Base-by-base conservation (phyloP, 1,139 yeast species). In the Meyerozyma smithsonii region DNA sequence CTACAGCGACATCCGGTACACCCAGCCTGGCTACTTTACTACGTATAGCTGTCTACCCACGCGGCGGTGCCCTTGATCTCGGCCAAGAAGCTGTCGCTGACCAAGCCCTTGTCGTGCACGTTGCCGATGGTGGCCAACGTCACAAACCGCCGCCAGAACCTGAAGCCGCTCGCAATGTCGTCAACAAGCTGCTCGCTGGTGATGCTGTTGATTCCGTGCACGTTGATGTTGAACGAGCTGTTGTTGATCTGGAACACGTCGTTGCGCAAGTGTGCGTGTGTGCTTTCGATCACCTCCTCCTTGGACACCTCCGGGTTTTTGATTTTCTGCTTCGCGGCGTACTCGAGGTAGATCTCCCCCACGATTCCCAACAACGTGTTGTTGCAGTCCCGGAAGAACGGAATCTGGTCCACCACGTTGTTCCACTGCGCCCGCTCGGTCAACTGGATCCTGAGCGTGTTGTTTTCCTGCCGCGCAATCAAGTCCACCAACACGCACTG, bases 341-440 rank as follows among this genome's bases (percentile, higher is more conserved):
- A 61, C 38, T 69, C 73, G 39, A 69, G 68, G 46, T 63, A 71
- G 25, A 69, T 65, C 43, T 72, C 75, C 3, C 68, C 61, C 10
- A 69, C 61, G 8, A 71, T 66, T 7, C 77, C 77, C 47, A 71
- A 51, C 39, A 72, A 59, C 1, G 76, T 69, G 45, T 64, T 69
- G 50, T 62, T 78, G 36, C 71, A 59, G 37, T 65, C 70, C 25
- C 55, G 59, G 43, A 62, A 72, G 52, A 86, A 88, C 5, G 96
- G 96, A 36, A 84, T 53, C 45, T 74, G 70, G 12, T 64, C 54
- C 4, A 79, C 76, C 35, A 87, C 59, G 10, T 64, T 47, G 42
- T 69, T 62, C 96, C 95, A 86, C 8, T 75, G 75, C 12, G 56
- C 48, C 46, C 72, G 72, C 12, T 64, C 54, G 50, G 17, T 68